phyloP scores from a whole-genome alignment of 352 stramenopile genomes.

The Bremia lactucae region DNA sequence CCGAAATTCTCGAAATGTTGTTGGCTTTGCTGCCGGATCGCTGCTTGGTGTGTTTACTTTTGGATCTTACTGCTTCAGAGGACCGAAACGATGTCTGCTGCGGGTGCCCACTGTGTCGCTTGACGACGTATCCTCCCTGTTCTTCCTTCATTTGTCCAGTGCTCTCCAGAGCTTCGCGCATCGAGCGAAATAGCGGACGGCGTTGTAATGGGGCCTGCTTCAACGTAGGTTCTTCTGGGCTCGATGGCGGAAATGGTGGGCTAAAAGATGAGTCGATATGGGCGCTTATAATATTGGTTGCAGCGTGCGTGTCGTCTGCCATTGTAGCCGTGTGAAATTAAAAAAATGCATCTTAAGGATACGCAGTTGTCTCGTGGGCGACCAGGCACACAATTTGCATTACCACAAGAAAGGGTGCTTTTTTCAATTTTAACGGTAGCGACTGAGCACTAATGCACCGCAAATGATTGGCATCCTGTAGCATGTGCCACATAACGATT shows the following conservation, averaged over 20 bases:
- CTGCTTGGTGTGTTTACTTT: conserved; percentile 9
- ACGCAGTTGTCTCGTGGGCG: conserved; percentile 18
- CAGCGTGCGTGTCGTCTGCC: conserved; percentile 7
- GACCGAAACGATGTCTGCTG: conserved; percentile 7
- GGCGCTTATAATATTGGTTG: background rate
- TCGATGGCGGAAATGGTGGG: conserved; percentile 1
- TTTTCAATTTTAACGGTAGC: conserved; percentile 16
- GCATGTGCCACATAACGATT: too few species aligned
- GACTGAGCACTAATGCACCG: too few species aligned
- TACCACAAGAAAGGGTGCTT: conserved; percentile 14
- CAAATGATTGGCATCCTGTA: too few species aligned
- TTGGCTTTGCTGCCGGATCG: conserved; percentile 4
- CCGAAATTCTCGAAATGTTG: background rate
- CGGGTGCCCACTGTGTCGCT: conserved; percentile 11
- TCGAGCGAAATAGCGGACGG: conserved; percentile 28
- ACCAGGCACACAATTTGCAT: conserved; percentile 6
- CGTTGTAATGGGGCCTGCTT: background rate
- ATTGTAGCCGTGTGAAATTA: conserved; percentile 15
- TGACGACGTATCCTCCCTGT: conserved; percentile 28
- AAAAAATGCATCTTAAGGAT: conserved; percentile 12
- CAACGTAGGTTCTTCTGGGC: background rate
- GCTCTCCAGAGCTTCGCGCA: conserved; percentile 35
- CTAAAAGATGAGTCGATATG: conserved; percentile 1
- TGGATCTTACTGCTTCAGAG: conserved; percentile 2
- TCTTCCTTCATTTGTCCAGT: conserved; percentile 26